Conservation (phyloP, 2,329 filamentous ascomycete species). For the Pseudopyrenochaeta lycopersici region DNA sequence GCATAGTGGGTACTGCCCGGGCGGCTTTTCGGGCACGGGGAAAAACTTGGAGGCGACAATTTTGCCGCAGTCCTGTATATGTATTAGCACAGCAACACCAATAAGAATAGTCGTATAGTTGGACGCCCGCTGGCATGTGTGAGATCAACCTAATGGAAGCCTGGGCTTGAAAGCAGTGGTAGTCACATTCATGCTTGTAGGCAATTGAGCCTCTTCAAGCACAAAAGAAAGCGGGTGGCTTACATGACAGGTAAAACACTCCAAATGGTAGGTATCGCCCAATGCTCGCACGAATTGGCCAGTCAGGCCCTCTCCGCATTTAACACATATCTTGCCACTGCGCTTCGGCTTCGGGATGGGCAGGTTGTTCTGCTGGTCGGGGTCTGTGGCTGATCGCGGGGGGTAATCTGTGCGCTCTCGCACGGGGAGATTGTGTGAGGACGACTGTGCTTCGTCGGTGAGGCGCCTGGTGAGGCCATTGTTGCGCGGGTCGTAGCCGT, state of each 20-base stretch:
- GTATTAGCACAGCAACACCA: constrained; percentile 5
- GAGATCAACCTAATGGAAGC: too few species aligned
- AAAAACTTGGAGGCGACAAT: constrained; percentile 99
- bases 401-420: constrained; percentile 33
- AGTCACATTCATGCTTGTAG: too few species aligned
- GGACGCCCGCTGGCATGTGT: too few species aligned
- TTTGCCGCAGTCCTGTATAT: constrained; percentile 84
- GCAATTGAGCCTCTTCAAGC: too few species aligned
- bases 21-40: constrained; percentile 89
- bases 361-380: constrained; percentile 30
- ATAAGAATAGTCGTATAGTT: too few species aligned
- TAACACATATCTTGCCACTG: constrained; percentile 68
- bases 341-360: constrained; percentile 40
- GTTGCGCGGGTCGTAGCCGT: constrained; percentile 41
- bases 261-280: constrained; percentile 92
- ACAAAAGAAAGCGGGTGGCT: constrained; percentile 3
- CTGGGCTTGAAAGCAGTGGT: too few species aligned
- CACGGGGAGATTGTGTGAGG: constrained; percentile 33
- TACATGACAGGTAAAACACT: constrained; percentile 98
- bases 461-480: constrained; percentile 42
- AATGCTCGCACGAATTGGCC: constrained; percentile 96
- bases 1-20: constrained; percentile 91
- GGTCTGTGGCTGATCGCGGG: constrained; percentile 40
- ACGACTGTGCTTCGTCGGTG: constrained; percentile 39
- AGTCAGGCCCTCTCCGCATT: constrained; percentile 86